phyloP scores from a whole-genome alignment of 495 filamentous ascomycete genomes.

The Evernia prunastri region DNA sequence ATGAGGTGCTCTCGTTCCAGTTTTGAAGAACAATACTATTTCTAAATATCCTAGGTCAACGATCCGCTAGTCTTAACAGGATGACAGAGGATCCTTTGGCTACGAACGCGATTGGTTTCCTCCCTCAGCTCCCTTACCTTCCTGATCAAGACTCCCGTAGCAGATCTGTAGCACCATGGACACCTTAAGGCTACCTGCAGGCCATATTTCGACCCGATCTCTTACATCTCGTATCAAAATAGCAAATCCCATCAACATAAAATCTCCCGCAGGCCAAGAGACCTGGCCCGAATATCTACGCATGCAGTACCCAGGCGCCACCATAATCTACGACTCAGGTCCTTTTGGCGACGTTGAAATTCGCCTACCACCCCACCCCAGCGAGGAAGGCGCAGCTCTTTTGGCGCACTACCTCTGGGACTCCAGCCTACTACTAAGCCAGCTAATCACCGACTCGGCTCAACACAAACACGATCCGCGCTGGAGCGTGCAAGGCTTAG shows the following conservation, averaged over 20 bases:
- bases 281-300: neutral
- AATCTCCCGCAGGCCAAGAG: neutral
- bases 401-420: constrained; percentile 2
- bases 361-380: neutral
- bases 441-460: neutral
- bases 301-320: neutral
- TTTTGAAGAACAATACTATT: no score
- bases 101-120: no score
- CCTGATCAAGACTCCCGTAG: no score
- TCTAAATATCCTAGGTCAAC: no score
- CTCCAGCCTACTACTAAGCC: neutral
- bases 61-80: no score
- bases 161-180: no score
- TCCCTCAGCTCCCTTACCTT: no score
- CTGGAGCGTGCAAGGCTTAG: neutral
- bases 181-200: neutral
- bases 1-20: no score
- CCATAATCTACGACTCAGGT: neutral
- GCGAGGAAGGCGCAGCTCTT: neutral
- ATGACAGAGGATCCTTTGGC: no score
- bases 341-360: neutral
- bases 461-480: neutral
- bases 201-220: neutral
- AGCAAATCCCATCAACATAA: neutral
- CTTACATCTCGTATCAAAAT: neutral